These are phyloP conservation scores for Annulohypoxylon bovei DNA, from an alignment of 495 filamentous ascomycete genomes.

Conservation along the genomic window DNA sequence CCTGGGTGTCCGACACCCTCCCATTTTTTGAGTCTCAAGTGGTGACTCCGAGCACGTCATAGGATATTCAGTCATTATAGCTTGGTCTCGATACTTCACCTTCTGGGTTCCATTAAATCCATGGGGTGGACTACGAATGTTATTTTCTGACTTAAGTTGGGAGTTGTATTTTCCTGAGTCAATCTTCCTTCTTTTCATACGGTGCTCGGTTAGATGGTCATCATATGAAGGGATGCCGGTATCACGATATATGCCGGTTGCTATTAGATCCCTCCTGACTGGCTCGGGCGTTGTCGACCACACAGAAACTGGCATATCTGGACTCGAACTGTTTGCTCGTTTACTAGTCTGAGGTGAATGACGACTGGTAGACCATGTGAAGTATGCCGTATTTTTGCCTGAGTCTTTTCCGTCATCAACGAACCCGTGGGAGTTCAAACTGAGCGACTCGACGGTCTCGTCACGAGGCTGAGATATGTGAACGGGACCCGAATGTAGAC, in stretches of 20 bases:
- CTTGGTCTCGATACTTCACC: constrained; percentile 37
- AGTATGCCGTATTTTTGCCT: constrained; percentile 39
- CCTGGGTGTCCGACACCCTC: background rate
- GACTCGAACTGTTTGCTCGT: background rate
- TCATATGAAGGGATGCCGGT: constrained; percentile 32
- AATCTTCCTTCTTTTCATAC: background rate
- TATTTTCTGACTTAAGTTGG: background rate
- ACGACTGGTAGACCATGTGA: constrained; percentile 48
- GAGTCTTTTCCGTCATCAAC: constrained; percentile 11
- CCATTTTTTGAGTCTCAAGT: background rate
- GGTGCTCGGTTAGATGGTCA: background rate
- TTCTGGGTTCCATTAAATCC: background rate
- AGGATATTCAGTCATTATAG: constrained; percentile 33
- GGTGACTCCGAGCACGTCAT: background rate
- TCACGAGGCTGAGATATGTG: background rate
- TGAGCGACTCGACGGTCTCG: background rate
- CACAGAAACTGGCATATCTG: constrained; percentile 6
- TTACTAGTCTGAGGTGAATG: constrained; percentile 17
- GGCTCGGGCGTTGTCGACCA: constrained; percentile 36
- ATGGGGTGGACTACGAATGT: background rate
- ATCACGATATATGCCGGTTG: constrained; percentile 40
- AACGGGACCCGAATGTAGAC: background rate
- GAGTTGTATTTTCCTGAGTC: background rate
- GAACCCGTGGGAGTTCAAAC: background rate
- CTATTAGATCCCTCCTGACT: constrained; percentile 27